Evolutionary conservation across 2,329 filamentous ascomycete genomes (phyloP), one percentile per base, ranked within the genome.

Genomic region (Cladosporium cucumerinum): DNA sequence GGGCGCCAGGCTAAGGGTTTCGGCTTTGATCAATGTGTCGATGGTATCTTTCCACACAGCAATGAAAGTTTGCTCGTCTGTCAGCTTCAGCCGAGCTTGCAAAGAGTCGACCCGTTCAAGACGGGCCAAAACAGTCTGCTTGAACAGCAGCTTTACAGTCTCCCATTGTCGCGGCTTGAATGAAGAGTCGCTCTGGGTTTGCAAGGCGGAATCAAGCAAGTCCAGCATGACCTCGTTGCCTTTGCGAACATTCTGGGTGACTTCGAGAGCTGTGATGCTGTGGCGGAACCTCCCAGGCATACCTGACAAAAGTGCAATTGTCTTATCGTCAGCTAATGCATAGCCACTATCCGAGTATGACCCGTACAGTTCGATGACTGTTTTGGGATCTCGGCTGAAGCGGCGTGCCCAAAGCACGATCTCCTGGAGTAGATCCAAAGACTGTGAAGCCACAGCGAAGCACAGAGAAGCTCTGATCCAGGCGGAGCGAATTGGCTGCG

Each of bases 321-420:
- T 61, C 10, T 26, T 16, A 1, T 52, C 14, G 30, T 51, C 30
- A 5, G 32, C 18, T 16, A 61, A 28, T 26, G 26, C 23, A 7
- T 21, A 21, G 3, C 39, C 26, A 5, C 14, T 14, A 8, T 30
- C 18, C 4, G 21, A 23, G 12, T 23, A 49, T 14, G 23, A 26
- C 11, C 57, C 57, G 21, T 61, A 61, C 21, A 61, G 12, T 10
- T 36, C 34, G 2, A 32, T 16, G 14, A 61, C 48, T 10, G 48
- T 52, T 11, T 72, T 59, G 3, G 75, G 72, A 69, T 81, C 79
- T 23, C 74, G 74, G 23, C 75, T 69, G 63, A 74, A 80, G 2
- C 76, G 71, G 12, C 72, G 74, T 1, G 73, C 68, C 78, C 78
- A 81, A 3, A 71, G 48, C 2, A 78, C 36, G 2, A 72, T 72